These are phyloP conservation scores for Lathyrus aphaca DNA, from an alignment of 306 rosid species.

Conservation along the genomic window DNA sequence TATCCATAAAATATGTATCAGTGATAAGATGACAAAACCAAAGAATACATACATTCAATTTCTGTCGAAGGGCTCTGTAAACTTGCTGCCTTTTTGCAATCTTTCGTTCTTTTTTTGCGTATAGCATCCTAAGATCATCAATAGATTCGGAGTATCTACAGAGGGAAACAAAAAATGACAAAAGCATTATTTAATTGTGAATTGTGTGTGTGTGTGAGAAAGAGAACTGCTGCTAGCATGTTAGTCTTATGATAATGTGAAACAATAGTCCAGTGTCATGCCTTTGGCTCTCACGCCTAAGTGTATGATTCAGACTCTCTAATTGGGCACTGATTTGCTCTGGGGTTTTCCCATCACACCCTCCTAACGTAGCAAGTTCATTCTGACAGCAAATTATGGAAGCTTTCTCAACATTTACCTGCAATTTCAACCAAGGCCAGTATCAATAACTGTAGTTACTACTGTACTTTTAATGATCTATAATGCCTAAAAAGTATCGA, in stretches of 20 bases:
- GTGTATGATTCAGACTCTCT: slow-evolving; percentile 60
- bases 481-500: neutral
- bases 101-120: slow-evolving; percentile 67
- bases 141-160: slow-evolving; percentile 76
- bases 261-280: slow-evolving; percentile 30
- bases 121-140: slow-evolving; percentile 72
- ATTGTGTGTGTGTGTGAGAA: neutral
- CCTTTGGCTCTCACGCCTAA: slow-evolving; percentile 73
- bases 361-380: slow-evolving; percentile 68
- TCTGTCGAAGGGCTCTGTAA: slow-evolving; percentile 65
- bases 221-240: slow-evolving; percentile 30
- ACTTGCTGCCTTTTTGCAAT: slow-evolving; percentile 61
- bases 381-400: slow-evolving; percentile 70
- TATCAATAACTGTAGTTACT: slow-evolving; percentile 33
- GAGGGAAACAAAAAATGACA: slow-evolving; percentile 12
- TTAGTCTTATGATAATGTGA: slow-evolving; percentile 22
- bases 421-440: slow-evolving; percentile 47
- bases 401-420: slow-evolving; percentile 73
- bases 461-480: neutral
- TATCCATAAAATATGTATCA: slow-evolving; percentile 20
- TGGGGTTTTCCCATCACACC: slow-evolving; percentile 67
- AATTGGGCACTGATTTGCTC: slow-evolving; percentile 76
- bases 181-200: slow-evolving; percentile 17
- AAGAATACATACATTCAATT: slow-evolving; percentile 45
- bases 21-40: slow-evolving; percentile 25